These are phyloP conservation scores for Prunella vulgaris DNA, from an alignment of 257 asterid genomes.

Conservation along the genomic window DNA sequence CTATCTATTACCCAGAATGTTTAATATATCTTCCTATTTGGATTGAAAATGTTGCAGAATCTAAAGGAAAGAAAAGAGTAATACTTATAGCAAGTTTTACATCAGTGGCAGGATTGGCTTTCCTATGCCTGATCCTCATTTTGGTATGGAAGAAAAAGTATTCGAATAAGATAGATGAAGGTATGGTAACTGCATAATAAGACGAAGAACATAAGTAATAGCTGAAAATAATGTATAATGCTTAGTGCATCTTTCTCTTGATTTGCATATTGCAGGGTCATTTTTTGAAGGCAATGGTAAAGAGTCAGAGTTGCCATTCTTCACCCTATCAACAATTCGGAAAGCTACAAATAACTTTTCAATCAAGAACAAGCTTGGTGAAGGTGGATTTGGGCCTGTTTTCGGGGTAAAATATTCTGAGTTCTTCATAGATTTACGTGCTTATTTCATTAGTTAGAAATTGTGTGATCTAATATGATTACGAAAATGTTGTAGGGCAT, in stretches of 20 bases:
- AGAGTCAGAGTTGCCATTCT: not conserved
- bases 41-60: not conserved
- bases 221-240: not conserved
- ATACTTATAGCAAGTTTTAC: not conserved
- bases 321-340: not conserved
- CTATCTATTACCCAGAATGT: too few relatives aligned
- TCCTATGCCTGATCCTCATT: too few relatives aligned
- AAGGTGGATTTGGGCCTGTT: constrained; percentile 1
- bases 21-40: too few relatives aligned
- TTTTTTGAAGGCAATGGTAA: not conserved
- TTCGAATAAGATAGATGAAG: too few relatives aligned
- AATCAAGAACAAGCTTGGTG: not conserved
- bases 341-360: not conserved
- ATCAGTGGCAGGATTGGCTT: not conserved
- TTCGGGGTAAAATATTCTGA: not conserved
- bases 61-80: not conserved
- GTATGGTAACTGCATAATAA: too few relatives aligned
- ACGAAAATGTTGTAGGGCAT: not conserved
- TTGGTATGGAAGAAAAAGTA: too few relatives aligned
- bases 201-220: too few relatives aligned
- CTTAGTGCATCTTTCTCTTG: too few relatives aligned
- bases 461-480: too few relatives aligned
- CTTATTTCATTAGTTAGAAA: too few relatives aligned
- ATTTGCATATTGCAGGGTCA: too few relatives aligned
- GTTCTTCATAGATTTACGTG: too few relatives aligned